These are phyloP conservation scores for Cystofilobasidium capitatum DNA, from an alignment of 768 basidiomycete species.

Conservation along the genomic window DNA sequence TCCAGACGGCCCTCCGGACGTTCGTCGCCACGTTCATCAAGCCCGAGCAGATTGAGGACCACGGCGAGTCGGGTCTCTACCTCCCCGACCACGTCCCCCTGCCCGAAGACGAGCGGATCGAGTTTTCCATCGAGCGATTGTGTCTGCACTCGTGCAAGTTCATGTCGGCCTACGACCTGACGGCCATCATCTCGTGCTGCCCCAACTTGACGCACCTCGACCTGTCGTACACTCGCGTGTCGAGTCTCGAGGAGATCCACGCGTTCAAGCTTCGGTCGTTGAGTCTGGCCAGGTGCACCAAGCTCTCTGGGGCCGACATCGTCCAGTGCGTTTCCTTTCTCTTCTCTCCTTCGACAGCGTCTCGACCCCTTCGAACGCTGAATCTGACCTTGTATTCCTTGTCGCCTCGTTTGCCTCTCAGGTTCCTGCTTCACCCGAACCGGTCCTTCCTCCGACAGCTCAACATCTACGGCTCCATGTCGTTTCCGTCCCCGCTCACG, in stretches of 20 bases:
- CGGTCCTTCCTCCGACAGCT: constrained; percentile 48
- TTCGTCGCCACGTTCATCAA: constrained; percentile 58
- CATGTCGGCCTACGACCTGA: constrained; percentile 31
- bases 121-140: constrained; percentile 40
- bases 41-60: constrained; percentile 43
- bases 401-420: too few relatives aligned
- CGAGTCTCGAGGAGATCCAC: constrained; percentile 45
- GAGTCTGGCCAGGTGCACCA: constrained; percentile 74
- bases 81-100: constrained; percentile 40
- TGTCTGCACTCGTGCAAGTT: constrained; percentile 37
- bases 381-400: constrained; percentile 65
- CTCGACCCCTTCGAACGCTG: too few relatives aligned
- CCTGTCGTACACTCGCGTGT: constrained; percentile 37
- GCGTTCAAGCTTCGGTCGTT: constrained; percentile 60
- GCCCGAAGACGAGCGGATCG: constrained; percentile 49
- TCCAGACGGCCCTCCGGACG: constrained; percentile 72
- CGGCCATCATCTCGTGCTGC: constrained; percentile 32
- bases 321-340: constrained; percentile 3
- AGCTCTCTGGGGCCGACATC: constrained; percentile 42
- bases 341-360: not conserved
- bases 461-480: constrained; percentile 79
- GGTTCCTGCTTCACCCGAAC: constrained; percentile 36
- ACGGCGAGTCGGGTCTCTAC: constrained; percentile 52
- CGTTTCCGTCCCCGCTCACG: constrained; percentile 64
- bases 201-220: constrained; percentile 40